Evolutionary conservation across 2,329 filamentous ascomycete genomes (phyloP).

Genomic region (Chaetomiaceae sp.): DNA sequence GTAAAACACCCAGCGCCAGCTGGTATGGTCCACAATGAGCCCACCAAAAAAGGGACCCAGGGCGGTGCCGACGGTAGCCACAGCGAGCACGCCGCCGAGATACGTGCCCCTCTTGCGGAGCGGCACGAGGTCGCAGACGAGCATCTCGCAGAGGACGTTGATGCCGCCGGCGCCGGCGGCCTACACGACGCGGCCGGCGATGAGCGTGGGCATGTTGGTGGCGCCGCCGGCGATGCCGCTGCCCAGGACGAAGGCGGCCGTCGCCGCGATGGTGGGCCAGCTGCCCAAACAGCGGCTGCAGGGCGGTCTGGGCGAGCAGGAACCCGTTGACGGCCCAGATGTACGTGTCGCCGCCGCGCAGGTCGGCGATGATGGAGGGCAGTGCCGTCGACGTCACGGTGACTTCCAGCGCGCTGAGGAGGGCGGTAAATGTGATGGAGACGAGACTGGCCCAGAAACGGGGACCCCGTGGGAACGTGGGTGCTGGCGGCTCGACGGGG

Average conservation of each 20-base stretch:
- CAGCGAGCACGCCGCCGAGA: background rate
- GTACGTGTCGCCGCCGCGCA: conserved; percentile 3
- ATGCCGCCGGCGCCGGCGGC: background rate
- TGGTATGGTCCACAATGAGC: conserved; percentile 14
- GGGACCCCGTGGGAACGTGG: too few species aligned
- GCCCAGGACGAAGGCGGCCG: conserved; percentile 3
- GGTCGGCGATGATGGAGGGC: conserved; percentile 1
- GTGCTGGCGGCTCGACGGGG: too few species aligned
- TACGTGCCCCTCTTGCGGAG: background rate
- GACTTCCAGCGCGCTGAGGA: conserved; percentile 4
- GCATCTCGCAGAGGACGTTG: background rate
- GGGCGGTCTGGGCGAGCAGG: conserved; percentile 6
- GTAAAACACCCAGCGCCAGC: conserved; percentile 33
- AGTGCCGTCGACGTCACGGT: conserved; percentile 1
- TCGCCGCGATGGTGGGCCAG: conserved; percentile 1
- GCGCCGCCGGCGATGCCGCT: background rate
- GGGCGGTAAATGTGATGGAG: too few species aligned
- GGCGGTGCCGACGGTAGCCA: conserved; percentile 9
- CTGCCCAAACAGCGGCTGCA: conserved; percentile 15
- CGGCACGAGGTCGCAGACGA: background rate
- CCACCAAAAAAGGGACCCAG: conserved; percentile 15
- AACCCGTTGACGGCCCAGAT: conserved; percentile 12
- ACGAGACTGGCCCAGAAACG: too few species aligned
- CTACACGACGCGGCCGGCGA: background rate
- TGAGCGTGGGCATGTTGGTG: background rate